Percentiles rank a stretch among this genome's conserved stretches.
phyloP scores from a whole-genome alignment of 768 basidiomycete genomes.

The Leccinum fibrillosum region DNA sequence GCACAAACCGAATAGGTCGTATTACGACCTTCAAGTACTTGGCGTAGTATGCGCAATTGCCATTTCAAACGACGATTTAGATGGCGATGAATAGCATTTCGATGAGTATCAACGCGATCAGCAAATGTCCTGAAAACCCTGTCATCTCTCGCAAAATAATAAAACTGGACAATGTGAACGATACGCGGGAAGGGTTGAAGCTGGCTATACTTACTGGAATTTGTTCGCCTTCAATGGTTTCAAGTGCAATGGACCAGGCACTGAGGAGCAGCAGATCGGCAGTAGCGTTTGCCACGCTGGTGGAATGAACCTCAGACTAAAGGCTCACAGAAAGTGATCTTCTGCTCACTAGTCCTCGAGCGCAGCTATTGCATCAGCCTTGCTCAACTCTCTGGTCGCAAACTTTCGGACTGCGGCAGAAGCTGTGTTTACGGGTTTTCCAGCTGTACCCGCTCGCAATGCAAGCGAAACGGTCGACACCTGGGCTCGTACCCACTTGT shows the following conservation, averaged over 20 bases:
- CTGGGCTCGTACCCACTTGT: constrained; percentile 80
- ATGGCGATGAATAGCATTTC: constrained; percentile 44
- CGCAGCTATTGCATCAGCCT: constrained; percentile 72
- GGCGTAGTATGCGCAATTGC: constrained; percentile 64
- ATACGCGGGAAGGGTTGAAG: not conserved
- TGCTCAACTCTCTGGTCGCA: constrained; percentile 81
- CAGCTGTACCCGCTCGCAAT: constrained; percentile 61
- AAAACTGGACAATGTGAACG: constrained; percentile 42
- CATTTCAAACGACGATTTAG: constrained; percentile 60
- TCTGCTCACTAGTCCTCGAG: constrained; percentile 86
- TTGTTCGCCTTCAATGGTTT: constrained; percentile 54
- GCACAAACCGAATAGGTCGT: constrained; percentile 61
- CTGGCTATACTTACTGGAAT: constrained; percentile 59
- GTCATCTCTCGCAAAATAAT: constrained; percentile 92
- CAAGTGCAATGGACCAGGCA: constrained; percentile 68
- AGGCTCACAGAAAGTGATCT: not conserved
- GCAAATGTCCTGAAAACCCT: constrained; percentile 72
- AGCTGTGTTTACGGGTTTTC: constrained; percentile 74
- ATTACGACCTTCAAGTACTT: constrained; percentile 62
- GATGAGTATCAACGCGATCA: constrained; percentile 38
- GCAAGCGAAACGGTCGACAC: constrained; percentile 66
- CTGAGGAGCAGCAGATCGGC: constrained; percentile 80
- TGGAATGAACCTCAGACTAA: not conserved
- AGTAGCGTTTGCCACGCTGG: constrained; percentile 84
- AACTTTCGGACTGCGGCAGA: constrained; percentile 78